These are phyloP conservation scores for Trichocomaceae sp. DNA, from an alignment of 2,329 filamentous ascomycete genomes.

Conservation along the genomic window DNA sequence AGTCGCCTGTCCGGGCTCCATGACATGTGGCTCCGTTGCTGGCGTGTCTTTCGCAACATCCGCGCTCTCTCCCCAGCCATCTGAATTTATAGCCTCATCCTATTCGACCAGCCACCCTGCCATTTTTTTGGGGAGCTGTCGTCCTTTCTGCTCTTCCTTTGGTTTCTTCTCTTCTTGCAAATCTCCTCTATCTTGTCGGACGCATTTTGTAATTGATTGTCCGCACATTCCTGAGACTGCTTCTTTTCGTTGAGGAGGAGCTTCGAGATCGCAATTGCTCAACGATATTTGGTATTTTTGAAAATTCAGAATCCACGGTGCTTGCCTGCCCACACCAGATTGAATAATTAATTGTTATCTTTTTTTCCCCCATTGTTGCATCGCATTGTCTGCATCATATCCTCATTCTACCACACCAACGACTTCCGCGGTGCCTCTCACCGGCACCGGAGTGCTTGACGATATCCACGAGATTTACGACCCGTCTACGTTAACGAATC, in stretches of 20 bases:
- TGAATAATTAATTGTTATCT: background rate
- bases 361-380: background rate
- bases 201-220: constrained; percentile 16
- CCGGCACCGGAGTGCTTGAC: constrained; percentile 40
- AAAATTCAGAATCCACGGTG: background rate
- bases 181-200: background rate
- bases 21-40: constrained; percentile 16
- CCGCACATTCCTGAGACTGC: constrained; percentile 21
- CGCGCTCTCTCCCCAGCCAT: constrained; percentile 32
- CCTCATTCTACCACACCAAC: constrained; percentile 19
- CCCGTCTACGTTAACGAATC: constrained; percentile 38
- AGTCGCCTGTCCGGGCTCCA: constrained; percentile 10
- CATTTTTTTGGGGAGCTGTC: background rate
- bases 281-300: background rate
- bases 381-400: constrained; percentile 32
- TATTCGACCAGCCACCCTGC: constrained; percentile 19
- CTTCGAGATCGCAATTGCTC: constrained; percentile 6
- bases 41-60: constrained; percentile 10
- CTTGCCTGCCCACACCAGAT: background rate
- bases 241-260: background rate
- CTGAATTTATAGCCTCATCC: constrained; percentile 26
- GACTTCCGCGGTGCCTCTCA: constrained; percentile 38
- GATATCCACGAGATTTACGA: constrained; percentile 51
- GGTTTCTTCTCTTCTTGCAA: constrained; percentile 9
- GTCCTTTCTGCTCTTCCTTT: constrained; percentile 5